Evolutionary conservation across 2,329 filamentous ascomycete genomes (phyloP).

Genomic region (Aspergillus pseudoterreus): DNA sequence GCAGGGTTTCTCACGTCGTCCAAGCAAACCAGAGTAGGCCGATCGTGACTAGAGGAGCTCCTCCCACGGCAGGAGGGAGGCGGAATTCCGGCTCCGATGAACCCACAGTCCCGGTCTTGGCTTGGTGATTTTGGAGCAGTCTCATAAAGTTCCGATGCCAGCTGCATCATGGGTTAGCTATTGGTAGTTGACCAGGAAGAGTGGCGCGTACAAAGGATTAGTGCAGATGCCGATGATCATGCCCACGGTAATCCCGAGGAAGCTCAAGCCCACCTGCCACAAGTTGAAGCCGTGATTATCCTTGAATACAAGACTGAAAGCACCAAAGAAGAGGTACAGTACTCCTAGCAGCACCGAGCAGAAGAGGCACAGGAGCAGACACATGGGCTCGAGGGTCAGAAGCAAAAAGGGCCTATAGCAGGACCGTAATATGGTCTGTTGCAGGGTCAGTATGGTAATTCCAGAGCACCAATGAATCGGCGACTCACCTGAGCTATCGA

Average conservation of each 20-base stretch:
- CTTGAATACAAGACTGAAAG: constrained; percentile 72
- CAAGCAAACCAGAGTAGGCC: constrained; percentile 26
- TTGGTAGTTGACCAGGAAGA: neutral
- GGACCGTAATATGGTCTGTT: constrained; percentile 39
- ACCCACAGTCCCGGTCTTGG: neutral
- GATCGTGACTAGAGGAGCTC: constrained; percentile 17
- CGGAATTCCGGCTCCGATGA: constrained; percentile 13
- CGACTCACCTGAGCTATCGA: constrained; percentile 53
- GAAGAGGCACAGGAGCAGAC: constrained; percentile 70
- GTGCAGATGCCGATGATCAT: constrained; percentile 40
- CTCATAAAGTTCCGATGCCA: no score
- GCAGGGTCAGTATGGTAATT: no score
- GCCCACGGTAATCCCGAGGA: constrained; percentile 50
- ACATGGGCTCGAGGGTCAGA: constrained; percentile 77
- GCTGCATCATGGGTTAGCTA: neutral
- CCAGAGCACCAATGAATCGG: constrained; percentile 28
- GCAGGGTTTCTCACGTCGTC: neutral
- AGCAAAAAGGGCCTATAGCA: constrained; percentile 66
- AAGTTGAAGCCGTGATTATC: constrained; percentile 69
- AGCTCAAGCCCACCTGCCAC: constrained; percentile 71
- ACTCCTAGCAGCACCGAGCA: constrained; percentile 76
- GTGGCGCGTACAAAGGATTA: neutral
- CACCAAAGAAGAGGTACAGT: constrained; percentile 83
- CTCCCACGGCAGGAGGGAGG: constrained; percentile 15
- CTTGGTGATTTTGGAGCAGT: neutral